Conservation (phyloP, 2,329 filamentous ascomycete genomes). For the Colletotrichum gloeosporioides region DNA sequence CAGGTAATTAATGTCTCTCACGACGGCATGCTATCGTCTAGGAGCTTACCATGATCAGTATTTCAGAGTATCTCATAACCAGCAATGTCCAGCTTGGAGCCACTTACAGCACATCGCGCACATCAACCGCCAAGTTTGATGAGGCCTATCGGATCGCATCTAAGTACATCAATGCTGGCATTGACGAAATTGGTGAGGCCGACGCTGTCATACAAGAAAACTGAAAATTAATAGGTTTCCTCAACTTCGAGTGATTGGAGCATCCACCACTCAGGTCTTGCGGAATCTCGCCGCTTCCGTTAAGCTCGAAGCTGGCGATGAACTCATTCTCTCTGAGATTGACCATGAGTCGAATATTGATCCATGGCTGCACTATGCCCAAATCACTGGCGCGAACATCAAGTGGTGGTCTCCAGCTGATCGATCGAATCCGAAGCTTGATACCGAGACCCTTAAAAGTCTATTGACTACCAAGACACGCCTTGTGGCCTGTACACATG, state of each 20-base stretch:
- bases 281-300: conserved; percentile 70
- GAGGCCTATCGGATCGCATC: conserved; percentile 69
- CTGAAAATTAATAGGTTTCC: not conserved
- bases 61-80: conserved; percentile 68
- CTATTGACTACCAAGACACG: conserved; percentile 55
- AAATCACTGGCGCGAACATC: conserved; percentile 61
- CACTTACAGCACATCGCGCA: conserved; percentile 64
- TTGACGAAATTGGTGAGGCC: conserved; percentile 59
- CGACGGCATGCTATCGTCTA: conserved; percentile 40
- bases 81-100: conserved; percentile 80
- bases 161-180: conserved; percentile 70
- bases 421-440: conserved; percentile 57
- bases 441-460: not conserved
- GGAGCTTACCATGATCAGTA: conserved; percentile 37
- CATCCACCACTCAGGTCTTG: conserved; percentile 78
- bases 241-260: conserved; percentile 58
- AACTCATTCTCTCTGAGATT: conserved; percentile 72
- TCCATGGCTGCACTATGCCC: conserved; percentile 73
- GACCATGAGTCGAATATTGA: conserved; percentile 83
- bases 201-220: not conserved
- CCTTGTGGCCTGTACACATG: conserved; percentile 76
- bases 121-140: conserved; percentile 64
- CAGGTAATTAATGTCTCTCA: not conserved
- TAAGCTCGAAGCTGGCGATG: conserved; percentile 59
- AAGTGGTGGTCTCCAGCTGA: conserved; percentile 72